These are phyloP conservation scores for Nadsonia starkeyi-henricii DNA, from an alignment of 1,139 yeast genomes.

Conservation along the genomic window DNA sequence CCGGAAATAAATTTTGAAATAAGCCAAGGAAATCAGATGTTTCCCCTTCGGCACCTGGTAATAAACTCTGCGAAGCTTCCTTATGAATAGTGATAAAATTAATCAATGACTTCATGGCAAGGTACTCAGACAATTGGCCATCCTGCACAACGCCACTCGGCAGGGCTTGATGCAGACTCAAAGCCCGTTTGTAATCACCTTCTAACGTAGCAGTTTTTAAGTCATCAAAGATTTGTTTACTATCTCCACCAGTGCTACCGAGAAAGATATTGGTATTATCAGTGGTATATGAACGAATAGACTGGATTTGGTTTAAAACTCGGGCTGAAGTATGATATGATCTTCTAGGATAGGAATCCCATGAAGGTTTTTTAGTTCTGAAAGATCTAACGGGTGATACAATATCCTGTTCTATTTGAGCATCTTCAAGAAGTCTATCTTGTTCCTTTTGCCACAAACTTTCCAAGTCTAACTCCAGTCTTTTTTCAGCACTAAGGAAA, in stretches of 20 bases:
- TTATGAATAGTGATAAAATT: neutral
- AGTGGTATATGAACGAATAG: neutral
- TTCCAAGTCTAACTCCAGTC: slow-evolving; percentile 58
- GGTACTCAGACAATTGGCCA: neutral
- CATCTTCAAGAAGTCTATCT: neutral
- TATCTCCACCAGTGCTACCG: neutral
- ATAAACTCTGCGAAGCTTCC: neutral
- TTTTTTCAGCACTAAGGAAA: slow-evolving; percentile 53
- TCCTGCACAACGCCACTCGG: neutral
- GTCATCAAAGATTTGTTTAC: neutral
- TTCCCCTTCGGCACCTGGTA: no score
- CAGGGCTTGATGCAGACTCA: neutral
- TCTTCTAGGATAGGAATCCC: no score
- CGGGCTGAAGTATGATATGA: no score
- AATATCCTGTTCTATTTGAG: neutral
- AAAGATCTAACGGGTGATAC: neutral
- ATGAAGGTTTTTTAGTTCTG: neutral
- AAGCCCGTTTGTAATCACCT: neutral
- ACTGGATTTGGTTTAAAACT: neutral
- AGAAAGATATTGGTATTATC: neutral
- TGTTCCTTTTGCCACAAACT: slow-evolving; percentile 26
- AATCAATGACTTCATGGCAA: neutral
- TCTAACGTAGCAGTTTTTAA: neutral
- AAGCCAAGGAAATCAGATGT: neutral
- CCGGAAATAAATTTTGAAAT: neutral